These are phyloP conservation scores for Apium graveolens DNA, from an alignment of 129 eudicot species.

Conservation along the genomic window DNA sequence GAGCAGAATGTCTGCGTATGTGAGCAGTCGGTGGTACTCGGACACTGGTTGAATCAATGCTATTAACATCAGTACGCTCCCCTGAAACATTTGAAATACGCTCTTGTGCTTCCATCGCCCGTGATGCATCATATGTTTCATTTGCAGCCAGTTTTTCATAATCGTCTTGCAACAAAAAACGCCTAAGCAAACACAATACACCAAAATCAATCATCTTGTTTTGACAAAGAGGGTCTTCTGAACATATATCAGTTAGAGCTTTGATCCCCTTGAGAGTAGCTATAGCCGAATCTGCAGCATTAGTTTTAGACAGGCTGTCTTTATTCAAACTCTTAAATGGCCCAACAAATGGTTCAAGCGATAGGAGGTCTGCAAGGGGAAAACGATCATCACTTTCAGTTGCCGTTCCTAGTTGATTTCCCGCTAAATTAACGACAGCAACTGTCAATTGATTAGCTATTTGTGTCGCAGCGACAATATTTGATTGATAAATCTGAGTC, in stretches of 20 bases:
- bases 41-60: slow-evolving; percentile 36
- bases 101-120: slow-evolving; percentile 47
- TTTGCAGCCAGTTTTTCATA: slow-evolving; percentile 85
- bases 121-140: slow-evolving; percentile 83
- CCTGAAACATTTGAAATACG: slow-evolving; percentile 30
- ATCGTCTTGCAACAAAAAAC: slow-evolving; percentile 72
- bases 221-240: slow-evolving; percentile 66
- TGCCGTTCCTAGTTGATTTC: slow-evolving; percentile 43
- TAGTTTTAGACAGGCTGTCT: slow-evolving; percentile 47
- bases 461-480: slow-evolving; percentile 60
- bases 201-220: slow-evolving; percentile 62
- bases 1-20: slow-evolving; percentile 88
- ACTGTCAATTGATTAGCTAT: slow-evolving; percentile 56
- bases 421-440: slow-evolving; percentile 76
- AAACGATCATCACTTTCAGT: slow-evolving; percentile 36
- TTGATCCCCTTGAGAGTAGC: slow-evolving; percentile 94
- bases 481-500: slow-evolving; percentile 84
- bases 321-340: slow-evolving; percentile 59
- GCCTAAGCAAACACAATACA: slow-evolving; percentile 64
- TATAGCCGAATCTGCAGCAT: slow-evolving; percentile 76
- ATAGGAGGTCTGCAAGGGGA: slow-evolving; percentile 62
- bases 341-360: slow-evolving; percentile 67
- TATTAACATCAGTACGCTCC: slow-evolving; percentile 35
- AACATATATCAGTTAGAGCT: slow-evolving; percentile 78
- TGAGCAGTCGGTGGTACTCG: slow-evolving; percentile 76